Evolutionary conservation across 257 asterid species (phyloP), one percentile per base, ranked within the genome.

Genomic region (Osmanthus fragrans): DNA sequence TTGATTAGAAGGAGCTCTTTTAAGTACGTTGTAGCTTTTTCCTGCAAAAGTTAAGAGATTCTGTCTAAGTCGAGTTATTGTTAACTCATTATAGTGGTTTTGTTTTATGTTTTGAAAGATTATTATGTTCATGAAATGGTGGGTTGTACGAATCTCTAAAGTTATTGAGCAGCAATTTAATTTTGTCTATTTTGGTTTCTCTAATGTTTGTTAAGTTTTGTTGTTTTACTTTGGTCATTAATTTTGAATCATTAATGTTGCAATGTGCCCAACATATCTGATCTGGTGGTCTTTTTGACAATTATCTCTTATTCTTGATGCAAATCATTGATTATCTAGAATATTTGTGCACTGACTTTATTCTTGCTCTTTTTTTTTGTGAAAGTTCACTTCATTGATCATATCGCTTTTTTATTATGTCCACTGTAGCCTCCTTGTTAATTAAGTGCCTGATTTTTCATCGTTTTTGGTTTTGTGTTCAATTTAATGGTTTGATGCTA

Each of bases 1-100:
- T 89, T 33, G 93, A 87, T 73, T 89, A 87, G 47, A 71, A 69
- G 77, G 64, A 66, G 21, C 36, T 21, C 23, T 5, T 29, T 29
- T 49, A 12, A 56, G 60, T 42, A 67, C 49, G 80, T 79, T 42
- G 60, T 71, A 39, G 33, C 8, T 16, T 74, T 51, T 19, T 79
- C 64, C 23, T 40, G 49, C 16, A 10, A 40, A 10, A 11, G 49
- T 11, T 40, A 2, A 10, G 1, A 40, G 47, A 8, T 8, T 32
- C 34, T 3, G 49, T 4, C 16, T 40, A 2, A 10, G 49, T 27
- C 73, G 73, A 21, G 70, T 47, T 72, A 40, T 51, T 49, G 10
- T 40, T n/a, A 82, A 80, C 71, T 79, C 29, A 65, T 45, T 21
- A 77, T 74, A 65, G 77, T 47, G 49, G 27, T 40, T 70, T 73